Percentiles rank a stretch among this genome's conserved stretches.
Evolutionary conservation across 2,329 filamentous ascomycete genomes (phyloP).

Genomic region (Pseudogymnoascus sp.): DNA sequence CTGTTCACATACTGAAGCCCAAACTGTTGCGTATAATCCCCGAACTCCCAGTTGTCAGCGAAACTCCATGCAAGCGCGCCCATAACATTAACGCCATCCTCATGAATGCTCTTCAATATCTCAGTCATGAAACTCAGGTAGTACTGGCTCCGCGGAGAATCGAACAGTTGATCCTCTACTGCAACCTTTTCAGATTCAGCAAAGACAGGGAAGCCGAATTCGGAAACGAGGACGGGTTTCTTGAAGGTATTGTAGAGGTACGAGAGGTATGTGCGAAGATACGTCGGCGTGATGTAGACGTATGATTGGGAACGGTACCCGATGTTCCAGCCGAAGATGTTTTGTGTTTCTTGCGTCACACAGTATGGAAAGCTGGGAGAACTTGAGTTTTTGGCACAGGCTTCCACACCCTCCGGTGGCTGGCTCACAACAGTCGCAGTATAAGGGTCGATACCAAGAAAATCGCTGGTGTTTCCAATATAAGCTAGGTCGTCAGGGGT

Average conservation of each 20-base stretch:
- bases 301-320: constrained; percentile 50
- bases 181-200: constrained; percentile 36
- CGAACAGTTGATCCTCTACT: constrained; percentile 38
- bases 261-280: constrained; percentile 47
- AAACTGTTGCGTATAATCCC: constrained; percentile 31
- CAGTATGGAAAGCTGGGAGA: constrained; percentile 45
- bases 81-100: constrained; percentile 39
- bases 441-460: constrained; percentile 51
- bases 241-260: constrained; percentile 55
- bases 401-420: constrained; percentile 37
- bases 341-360: constrained; percentile 40
- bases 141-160: constrained; percentile 38
- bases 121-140: constrained; percentile 40
- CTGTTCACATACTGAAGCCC: constrained; percentile 42
- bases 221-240: constrained; percentile 38
- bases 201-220: constrained; percentile 52
- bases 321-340: constrained; percentile 48
- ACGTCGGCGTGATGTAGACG: constrained; percentile 52
- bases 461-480: constrained; percentile 47
- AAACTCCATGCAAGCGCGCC: constrained; percentile 40
- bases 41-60: constrained; percentile 32
- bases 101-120: constrained; percentile 38
- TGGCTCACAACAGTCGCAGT: constrained; percentile 46
- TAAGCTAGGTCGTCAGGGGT: constrained; percentile 40
- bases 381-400: constrained; percentile 41